Conservation (phyloP, 352 stramenopile species). For the Hyphochytrium catenoides region DNA sequence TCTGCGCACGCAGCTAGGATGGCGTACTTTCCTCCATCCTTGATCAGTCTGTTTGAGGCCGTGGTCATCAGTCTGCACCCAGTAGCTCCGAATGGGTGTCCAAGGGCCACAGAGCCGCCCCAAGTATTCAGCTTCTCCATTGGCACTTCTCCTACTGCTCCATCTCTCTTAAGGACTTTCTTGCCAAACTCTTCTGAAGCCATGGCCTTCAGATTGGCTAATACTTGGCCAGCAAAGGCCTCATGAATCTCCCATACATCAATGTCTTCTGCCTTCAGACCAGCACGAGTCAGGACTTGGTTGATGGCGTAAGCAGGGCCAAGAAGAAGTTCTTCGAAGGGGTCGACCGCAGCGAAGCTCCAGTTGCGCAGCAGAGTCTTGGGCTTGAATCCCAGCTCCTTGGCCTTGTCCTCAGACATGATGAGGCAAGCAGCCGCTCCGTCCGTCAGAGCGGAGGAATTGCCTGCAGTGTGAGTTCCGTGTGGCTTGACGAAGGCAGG, state of each 20-base stretch:
- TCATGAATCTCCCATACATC: conserved; percentile 98
- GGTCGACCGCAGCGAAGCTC: conserved; percentile 90
- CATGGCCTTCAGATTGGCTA: conserved; percentile 89
- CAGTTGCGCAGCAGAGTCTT: conserved; percentile 82
- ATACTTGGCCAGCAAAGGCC: conserved; percentile 92
- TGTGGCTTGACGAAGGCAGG: conserved; percentile 95
- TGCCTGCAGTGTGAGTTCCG: conserved; percentile 92
- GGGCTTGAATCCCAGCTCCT: conserved; percentile 84
- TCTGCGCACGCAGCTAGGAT: conserved; percentile 90
- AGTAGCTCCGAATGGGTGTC: conserved; percentile 94
- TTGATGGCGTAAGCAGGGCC: conserved; percentile 84
- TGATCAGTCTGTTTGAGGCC: conserved; percentile 84
- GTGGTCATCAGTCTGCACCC: conserved; percentile 87
- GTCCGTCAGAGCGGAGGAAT: conserved; percentile 93
- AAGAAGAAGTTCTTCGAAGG: conserved; percentile 77
- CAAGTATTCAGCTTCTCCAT: conserved; percentile 92
- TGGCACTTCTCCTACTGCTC: conserved; percentile 70
- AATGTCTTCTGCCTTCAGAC: conserved; percentile 76
- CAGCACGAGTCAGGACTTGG: conserved; percentile 48
- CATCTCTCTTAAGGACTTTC: conserved; percentile 69
- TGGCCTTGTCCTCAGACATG: conserved; percentile 85
- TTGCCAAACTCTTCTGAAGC: conserved; percentile 81
- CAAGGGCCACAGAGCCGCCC: conserved; percentile 82
- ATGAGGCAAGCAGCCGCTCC: conserved; percentile 82
- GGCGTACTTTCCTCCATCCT: conserved; percentile 83